phyloP scores from a whole-genome alignment of 2,329 filamentous ascomycete species.

The Aspergillus amoenus region DNA sequence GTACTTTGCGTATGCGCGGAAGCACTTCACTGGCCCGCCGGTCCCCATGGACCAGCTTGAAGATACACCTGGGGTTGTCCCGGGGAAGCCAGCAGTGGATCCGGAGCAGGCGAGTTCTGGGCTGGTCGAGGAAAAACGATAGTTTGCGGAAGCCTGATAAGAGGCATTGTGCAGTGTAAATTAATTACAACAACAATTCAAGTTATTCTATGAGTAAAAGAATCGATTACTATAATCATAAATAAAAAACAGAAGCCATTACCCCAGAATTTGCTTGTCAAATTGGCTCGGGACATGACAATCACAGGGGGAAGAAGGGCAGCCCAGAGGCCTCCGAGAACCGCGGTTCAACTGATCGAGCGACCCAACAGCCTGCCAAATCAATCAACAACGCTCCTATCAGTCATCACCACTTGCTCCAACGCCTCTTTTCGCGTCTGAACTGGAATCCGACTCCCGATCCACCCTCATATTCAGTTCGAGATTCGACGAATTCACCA shows the following conservation, averaged over 20 bases:
- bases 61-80: slow-evolving; percentile 30
- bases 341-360: slow-evolving; percentile 29
- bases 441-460: background rate
- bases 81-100: slow-evolving; percentile 32
- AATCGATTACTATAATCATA: background rate
- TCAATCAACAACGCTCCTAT: slow-evolving; percentile 4
- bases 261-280: background rate
- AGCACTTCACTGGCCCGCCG: slow-evolving; percentile 62
- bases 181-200: background rate
- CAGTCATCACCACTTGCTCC: slow-evolving; percentile 2
- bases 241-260: background rate
- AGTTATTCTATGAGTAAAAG: background rate
- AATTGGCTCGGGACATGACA: background rate
- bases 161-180: background rate
- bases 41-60: slow-evolving; percentile 29
- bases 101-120: slow-evolving; percentile 29
- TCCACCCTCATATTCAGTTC: background rate
- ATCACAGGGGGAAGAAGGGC: slow-evolving; percentile 26
- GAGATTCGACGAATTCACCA: background rate
- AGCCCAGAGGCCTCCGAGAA: slow-evolving; percentile 25
- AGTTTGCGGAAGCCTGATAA: background rate
- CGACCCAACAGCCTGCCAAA: slow-evolving; percentile 8
- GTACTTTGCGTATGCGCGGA: slow-evolving; percentile 64
- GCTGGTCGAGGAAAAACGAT: slow-evolving; percentile 11
- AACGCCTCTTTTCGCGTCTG: background rate